Conservation (phyloP, 2,329 filamentous ascomycete genomes). For the Cladosporium velox region DNA sequence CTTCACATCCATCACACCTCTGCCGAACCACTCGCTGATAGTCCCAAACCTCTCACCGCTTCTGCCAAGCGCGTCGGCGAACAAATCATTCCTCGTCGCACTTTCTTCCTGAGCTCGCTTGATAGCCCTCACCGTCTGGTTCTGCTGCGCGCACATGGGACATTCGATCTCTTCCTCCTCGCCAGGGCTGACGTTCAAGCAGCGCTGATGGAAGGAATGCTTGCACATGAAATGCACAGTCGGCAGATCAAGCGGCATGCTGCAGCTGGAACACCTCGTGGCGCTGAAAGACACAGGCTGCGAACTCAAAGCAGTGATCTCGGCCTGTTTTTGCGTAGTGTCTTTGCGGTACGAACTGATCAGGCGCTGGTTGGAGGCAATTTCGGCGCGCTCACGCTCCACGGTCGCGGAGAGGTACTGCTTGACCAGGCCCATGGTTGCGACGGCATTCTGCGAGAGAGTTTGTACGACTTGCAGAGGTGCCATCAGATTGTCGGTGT, state of each 20-base stretch:
- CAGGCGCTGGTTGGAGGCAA: constrained; percentile 74
- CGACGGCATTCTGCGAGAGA: constrained; percentile 74
- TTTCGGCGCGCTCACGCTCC: constrained; percentile 82
- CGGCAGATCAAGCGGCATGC: constrained; percentile 76
- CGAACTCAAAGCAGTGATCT: constrained; percentile 73
- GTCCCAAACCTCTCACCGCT: constrained; percentile 77
- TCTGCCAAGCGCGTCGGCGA: constrained; percentile 74
- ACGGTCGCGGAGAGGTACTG: constrained; percentile 88
- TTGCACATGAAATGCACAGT: constrained; percentile 96
- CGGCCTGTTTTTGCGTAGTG: constrained; percentile 74
- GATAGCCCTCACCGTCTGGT: constrained; percentile 86
- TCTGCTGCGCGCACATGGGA: constrained; percentile 78
- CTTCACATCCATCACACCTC: constrained; percentile 76
- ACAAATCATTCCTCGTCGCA: constrained; percentile 84
- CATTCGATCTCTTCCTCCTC: constrained; percentile 72
- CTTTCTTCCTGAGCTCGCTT: constrained; percentile 83
- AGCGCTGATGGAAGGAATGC: constrained; percentile 93
- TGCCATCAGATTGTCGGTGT: constrained; percentile 88
- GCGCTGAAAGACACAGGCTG: constrained; percentile 90
- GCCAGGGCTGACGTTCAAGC: constrained; percentile 62
- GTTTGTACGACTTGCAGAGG: constrained; percentile 96
- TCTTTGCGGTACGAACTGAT: constrained; percentile 83
- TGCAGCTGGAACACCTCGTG: constrained; percentile 82
- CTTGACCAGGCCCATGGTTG: constrained; percentile 97
- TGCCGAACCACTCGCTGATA: constrained; percentile 90